Base-by-base conservation (phyloP, 306 rosid species). In the Sechiopsis laciniata region DNA sequence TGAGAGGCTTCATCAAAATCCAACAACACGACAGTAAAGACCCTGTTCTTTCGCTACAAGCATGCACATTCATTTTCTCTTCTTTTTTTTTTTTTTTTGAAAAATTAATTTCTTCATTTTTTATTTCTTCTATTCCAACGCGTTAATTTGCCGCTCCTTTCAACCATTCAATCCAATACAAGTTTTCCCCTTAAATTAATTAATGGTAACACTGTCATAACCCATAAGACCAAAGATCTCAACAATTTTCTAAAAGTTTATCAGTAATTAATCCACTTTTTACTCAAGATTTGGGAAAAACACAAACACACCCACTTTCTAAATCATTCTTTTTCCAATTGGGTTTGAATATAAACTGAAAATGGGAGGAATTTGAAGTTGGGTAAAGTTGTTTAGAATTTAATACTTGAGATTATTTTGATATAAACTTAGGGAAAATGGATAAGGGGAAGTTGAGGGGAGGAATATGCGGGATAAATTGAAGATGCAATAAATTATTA, bases 1-100 rank as follows among this genome's bases (percentile, higher is more conserved):
- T 65, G n/a, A 42, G 24, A 63, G 37, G 20, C 70, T 63, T 35
- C 51, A 63, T 63, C 24, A 42, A 65, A 65, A 65, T 65, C 71
- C 53, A 65, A 65, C 71, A 65, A 65, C 29, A 65, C 54, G 53
- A 65, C 71, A 42, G 24, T 11, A 24, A 42, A 65, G 29, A 42
- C 15, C 54, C 54, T 42, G 4, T 37, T 64, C 26, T 64, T 40
- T 17, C 52, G 71, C 53, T 67, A 54, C 16, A 67, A 67, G 35
- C 72, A 45, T 20, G 0, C 72, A 40, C 72, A 17, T 19, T 19
- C 32, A 20, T 42, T 35, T 46, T 67, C 35, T 48, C 17, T 45
- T 10, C 72, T n/a, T n/a, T n/a, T n/a, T n/a, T n/a, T n/a, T n/a
- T n/a, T n/a, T n/a, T n/a, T n/a, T n/a, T n/a, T n/a, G n/a, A n/a